Evolutionary conservation across 768 basidiomycete species (phyloP), one percentile per base, ranked within the genome.

Genomic region (Hygrocybe punicea): DNA sequence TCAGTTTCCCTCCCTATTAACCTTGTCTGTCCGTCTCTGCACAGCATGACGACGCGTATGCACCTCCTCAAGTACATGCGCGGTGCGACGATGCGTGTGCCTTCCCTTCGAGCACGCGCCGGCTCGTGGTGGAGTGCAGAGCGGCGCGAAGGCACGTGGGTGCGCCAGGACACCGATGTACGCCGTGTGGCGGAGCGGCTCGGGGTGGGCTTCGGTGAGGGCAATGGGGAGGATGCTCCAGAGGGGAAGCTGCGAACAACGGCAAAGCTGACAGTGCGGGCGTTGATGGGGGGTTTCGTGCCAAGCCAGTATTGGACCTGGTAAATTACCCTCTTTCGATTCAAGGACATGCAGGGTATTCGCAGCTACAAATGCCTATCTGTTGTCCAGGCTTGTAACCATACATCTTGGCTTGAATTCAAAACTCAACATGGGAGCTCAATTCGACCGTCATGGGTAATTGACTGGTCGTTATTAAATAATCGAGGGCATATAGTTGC

Each of bases 71-170:
- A 82, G 62, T 81, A 84, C 62, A 73, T 79, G 2, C 79, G 76
- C 44, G 84, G 81, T 37, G 81, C 85, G 2, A 70, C 82, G 24
- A 76, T 84, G 77, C 81, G 88, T 34, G 63, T 74, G 6, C 79
- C 81, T 1, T 67, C 69, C 25, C 71, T 83, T 11, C 78, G 82
- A 8, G 71, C 70, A 9, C 77, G 76, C n/a, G 76, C 80, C 0
- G 65, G 63, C 1, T 69, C 69, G 51, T 87, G 83, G 78, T 89
- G 87, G 87, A 70, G 71, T 3, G 74, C 70, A 33, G 80, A 87
- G 63, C 77, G 77, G 45, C 68, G 67, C 21, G 81, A 84, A 54
- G 86, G 86, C 0, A 68, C 71, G 23, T 75, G 75, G 61, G 78
- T 81, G 39, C 70, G 81, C 23, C 71, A 65, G 24, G 78, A 86